A percentile compares a stretch with the other conserved stretches of the same genome.
phyloP scores from a whole-genome alignment of 192 early-diverging fungal species.

The Dissophora ornata region DNA sequence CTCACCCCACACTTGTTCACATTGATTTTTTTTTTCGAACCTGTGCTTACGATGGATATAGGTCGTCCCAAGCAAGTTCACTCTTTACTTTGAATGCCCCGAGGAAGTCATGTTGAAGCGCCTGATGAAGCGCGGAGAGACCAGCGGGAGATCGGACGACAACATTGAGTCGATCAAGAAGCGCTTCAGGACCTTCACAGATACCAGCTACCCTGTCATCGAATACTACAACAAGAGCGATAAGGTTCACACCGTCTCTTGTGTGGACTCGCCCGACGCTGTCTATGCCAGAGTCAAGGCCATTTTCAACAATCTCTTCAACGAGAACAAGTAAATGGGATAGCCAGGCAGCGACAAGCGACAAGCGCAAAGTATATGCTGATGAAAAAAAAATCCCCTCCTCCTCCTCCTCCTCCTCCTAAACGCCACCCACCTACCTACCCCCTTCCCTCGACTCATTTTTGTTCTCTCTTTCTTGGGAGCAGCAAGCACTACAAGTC shows the following conservation, averaged over 20 bases:
- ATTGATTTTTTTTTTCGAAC: no score
- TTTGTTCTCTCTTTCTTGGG: no score
- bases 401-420: no score
- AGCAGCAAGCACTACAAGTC: no score
- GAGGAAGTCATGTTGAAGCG: constrained; percentile 92
- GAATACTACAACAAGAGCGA: constrained; percentile 77
- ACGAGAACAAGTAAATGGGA: constrained; percentile 21
- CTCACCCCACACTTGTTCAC: no score
- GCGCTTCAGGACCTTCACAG: constrained; percentile 88
- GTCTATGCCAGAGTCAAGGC: constrained; percentile 75
- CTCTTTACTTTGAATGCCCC: constrained; percentile 95
- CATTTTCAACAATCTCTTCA: constrained; percentile 64
- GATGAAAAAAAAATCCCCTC: no score
- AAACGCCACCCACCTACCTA: no score
- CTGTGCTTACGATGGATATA: constrained; percentile 12
- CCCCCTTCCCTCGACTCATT: no score
- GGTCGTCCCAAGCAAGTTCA: constrained; percentile 77
- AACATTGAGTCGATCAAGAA: constrained; percentile 97
- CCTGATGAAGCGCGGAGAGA: constrained; percentile 94
- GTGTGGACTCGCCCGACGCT: constrained; percentile 69
- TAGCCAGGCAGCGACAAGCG: no score
- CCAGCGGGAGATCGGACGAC: constrained; percentile 92
- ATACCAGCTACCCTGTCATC: constrained; percentile 93
- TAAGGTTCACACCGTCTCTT: constrained; percentile 84
- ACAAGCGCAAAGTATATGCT: no score